phyloP scores from a whole-genome alignment of 148 eudicot species.

The Spergularia marina region DNA sequence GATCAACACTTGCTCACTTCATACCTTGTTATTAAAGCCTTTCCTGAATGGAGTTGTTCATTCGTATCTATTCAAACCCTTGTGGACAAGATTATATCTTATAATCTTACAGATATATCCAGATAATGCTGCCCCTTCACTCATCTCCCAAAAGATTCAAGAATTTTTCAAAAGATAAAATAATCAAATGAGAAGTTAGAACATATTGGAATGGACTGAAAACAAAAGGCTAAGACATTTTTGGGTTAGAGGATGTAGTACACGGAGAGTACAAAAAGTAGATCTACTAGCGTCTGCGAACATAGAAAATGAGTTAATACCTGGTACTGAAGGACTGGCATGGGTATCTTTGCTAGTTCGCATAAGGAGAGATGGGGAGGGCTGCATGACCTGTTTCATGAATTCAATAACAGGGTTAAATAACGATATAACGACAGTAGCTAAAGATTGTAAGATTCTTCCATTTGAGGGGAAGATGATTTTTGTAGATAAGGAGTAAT shows the following conservation, averaged over 20 bases:
- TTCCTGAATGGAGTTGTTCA: background rate
- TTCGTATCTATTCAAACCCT: conserved; percentile 1
- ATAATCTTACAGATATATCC: background rate
- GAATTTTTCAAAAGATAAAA: background rate
- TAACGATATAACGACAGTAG: background rate
- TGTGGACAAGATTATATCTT: background rate
- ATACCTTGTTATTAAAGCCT: background rate
- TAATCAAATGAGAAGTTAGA: background rate
- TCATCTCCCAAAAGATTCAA: background rate
- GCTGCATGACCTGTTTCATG: conserved; percentile 51
- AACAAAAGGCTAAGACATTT: background rate
- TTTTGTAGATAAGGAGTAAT: background rate
- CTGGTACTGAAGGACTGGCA: conserved; percentile 43
- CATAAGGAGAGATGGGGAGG: conserved; percentile 41
- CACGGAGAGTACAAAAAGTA: background rate
- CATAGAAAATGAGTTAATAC: conserved; percentile 27
- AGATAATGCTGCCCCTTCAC: background rate
- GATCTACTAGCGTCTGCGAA: background rate
- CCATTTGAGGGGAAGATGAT: background rate
- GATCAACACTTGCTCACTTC: background rate
- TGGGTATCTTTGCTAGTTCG: conserved; percentile 38
- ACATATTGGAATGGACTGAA: background rate
- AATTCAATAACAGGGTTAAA: conserved; percentile 4
- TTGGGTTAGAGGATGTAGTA: background rate
- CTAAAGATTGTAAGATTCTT: background rate